A percentile compares a stretch with the other conserved stretches of the same genome.
Evolutionary conservation across 1,284 basidiomycete genomes (phyloP).

Genomic region (Ustilago curta): DNA sequence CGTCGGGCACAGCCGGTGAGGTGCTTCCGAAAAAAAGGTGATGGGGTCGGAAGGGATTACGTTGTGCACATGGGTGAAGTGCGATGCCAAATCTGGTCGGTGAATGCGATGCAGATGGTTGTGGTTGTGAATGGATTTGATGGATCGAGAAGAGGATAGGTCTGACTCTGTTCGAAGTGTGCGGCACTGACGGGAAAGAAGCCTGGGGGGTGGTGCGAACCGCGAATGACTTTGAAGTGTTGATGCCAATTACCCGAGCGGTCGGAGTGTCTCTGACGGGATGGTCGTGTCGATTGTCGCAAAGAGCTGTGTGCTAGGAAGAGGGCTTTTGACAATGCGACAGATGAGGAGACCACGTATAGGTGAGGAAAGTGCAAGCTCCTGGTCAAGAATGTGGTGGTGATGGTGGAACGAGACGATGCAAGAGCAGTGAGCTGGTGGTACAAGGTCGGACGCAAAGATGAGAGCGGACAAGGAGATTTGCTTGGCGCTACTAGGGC

Average conservation of each 20-base stretch:
- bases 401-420: no score
- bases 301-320: constrained; percentile 13
- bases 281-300: neutral
- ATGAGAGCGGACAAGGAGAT: no score
- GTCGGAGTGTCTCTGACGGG: neutral
- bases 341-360: neutral
- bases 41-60: constrained; percentile 2
- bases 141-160: neutral
- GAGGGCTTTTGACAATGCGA: constrained; percentile 9
- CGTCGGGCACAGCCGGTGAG: neutral
- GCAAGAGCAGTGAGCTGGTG: no score
- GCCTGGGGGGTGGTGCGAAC: no score
- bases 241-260: no score
- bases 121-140: neutral
- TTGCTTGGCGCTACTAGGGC: no score
- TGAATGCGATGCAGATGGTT: neutral
- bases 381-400: neutral
- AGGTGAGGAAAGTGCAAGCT: neutral
- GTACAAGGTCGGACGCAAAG: no score
- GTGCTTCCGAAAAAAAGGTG: constrained; percentile 18
- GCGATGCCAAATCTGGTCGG: neutral
- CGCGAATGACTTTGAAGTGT: no score
- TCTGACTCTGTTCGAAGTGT: no score
- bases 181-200: no score
- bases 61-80: constrained; percentile 25